Percentiles rank a stretch among this genome's conserved stretches.
phyloP scores from a whole-genome alignment of 108 stramenopile species.

The Cylindrotheca closterium region DNA sequence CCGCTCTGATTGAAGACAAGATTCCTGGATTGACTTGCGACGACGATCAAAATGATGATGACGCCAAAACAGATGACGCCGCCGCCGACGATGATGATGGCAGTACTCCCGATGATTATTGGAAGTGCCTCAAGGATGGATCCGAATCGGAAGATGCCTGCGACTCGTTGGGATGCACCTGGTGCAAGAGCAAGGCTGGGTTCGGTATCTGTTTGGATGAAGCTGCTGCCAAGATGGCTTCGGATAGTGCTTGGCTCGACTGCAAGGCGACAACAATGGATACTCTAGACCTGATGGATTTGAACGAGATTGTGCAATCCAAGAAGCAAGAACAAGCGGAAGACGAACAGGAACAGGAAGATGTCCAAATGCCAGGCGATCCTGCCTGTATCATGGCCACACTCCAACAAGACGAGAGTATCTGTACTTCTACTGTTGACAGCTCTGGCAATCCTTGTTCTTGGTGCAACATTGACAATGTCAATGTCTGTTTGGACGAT shows the following conservation, averaged over 20 bases:
- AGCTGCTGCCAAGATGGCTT: conserved; percentile 25
- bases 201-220: conserved; percentile 39
- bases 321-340: background rate
- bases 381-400: conserved; percentile 17
- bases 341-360: background rate
- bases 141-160: conserved; percentile 13
- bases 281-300: too few relatives aligned
- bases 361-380: conserved; percentile 19
- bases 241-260: conserved; percentile 22
- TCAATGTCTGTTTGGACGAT: conserved; percentile 26
- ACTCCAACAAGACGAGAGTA: conserved; percentile 10
- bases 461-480: conserved; percentile 16
- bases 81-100: conserved; percentile 10
- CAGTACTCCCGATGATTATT: conserved; percentile 19
- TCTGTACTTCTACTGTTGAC: conserved; percentile 21
- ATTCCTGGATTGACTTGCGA: conserved; percentile 39
- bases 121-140: conserved; percentile 35
- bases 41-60: conserved; percentile 20
- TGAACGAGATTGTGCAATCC: background rate
- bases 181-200: conserved; percentile 37
- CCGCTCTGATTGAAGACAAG: conserved; percentile 32
- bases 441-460: conserved; percentile 28
- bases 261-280: conserved; percentile 13
- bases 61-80: conserved; percentile 10
- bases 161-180: conserved; percentile 24